Percentiles rank a stretch among this genome's conserved stretches.
These are phyloP conservation scores for Beauveria brongniartii DNA, from an alignment of 2,329 filamentous ascomycete genomes.

Conservation along the genomic window DNA sequence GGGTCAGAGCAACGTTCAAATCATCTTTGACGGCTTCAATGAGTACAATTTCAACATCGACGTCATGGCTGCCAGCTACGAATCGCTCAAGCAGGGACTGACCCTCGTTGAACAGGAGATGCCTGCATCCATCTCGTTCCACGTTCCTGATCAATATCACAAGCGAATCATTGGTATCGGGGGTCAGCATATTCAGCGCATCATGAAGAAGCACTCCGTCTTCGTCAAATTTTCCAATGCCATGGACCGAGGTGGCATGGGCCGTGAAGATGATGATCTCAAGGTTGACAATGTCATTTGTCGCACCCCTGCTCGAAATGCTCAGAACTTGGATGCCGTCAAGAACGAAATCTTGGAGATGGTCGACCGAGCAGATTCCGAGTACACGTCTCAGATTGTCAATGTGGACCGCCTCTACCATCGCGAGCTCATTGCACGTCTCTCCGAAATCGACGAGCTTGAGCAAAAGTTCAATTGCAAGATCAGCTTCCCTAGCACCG, in stretches of 20 bases:
- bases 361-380: slow-evolving; percentile 97
- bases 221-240: slow-evolving; percentile 99
- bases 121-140: slow-evolving; percentile 98
- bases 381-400: slow-evolving; percentile 91
- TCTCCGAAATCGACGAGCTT: slow-evolving; percentile 83
- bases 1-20: slow-evolving; percentile 98
- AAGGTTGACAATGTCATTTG: slow-evolving; percentile 99
- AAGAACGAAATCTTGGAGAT: slow-evolving; percentile 99
- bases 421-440: slow-evolving; percentile 80
- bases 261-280: slow-evolving; percentile 94
- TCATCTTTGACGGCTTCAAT: slow-evolving; percentile 98
- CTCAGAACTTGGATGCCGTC: slow-evolving; percentile 90
- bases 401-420: slow-evolving; percentile 93
- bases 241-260: slow-evolving; percentile 89
- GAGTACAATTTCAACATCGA: slow-evolving; percentile 99
- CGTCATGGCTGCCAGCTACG: slow-evolving; percentile 84
- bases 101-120: slow-evolving; percentile 96
- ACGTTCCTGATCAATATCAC: slow-evolving; percentile 97
- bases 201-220: slow-evolving; percentile 99
- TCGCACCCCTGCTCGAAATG: slow-evolving; percentile 91
- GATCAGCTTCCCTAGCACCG: slow-evolving; percentile 94
- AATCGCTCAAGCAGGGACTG: slow-evolving; percentile 87
- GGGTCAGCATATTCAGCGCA: slow-evolving; percentile 95
- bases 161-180: slow-evolving; percentile 99
- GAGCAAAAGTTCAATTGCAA: slow-evolving; percentile 99